Evolutionary conservation across 768 basidiomycete genomes (phyloP).

Genomic region (Hygrophoropsis aurantiaca): DNA sequence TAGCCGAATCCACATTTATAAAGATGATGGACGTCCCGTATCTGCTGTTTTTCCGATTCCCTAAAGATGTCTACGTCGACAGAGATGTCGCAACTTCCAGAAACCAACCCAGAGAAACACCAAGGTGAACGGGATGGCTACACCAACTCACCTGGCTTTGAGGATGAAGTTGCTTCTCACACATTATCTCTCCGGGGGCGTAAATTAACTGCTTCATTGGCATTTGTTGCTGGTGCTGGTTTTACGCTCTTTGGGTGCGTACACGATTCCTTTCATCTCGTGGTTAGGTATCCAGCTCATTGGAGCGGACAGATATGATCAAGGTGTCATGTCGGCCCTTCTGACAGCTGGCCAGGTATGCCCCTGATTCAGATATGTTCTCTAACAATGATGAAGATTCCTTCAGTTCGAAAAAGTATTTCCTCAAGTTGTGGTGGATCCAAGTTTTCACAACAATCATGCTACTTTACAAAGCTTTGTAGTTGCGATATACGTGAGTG

Average conservation of each 20-base stretch:
- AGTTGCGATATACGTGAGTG: slow-evolving; percentile 55
- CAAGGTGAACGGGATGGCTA: slow-evolving; percentile 13
- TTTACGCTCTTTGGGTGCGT: slow-evolving; percentile 62
- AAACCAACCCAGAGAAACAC: not conserved
- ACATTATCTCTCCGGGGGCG: slow-evolving; percentile 40
- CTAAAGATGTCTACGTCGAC: no score
- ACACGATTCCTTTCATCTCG: not conserved
- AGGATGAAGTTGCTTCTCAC: slow-evolving; percentile 34
- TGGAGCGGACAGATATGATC: slow-evolving; percentile 54
- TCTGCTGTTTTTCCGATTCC: no score
- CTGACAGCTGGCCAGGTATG: slow-evolving; percentile 52
- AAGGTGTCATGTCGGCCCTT: slow-evolving; percentile 70
- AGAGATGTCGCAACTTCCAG: no score
- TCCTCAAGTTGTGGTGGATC: slow-evolving; percentile 48
- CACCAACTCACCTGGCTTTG: slow-evolving; percentile 18
- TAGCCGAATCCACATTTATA: no score
- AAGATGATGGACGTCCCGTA: no score
- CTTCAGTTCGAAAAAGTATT: slow-evolving; percentile 63
- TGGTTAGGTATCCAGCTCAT: not conserved
- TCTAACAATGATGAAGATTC: no score
- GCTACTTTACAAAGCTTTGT: slow-evolving; percentile 60
- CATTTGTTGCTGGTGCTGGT: slow-evolving; percentile 57
- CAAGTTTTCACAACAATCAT: slow-evolving; percentile 38
- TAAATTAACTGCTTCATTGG: slow-evolving; percentile 48
- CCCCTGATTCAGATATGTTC: no score